Evolutionary conservation across 768 basidiomycete genomes (phyloP).

Genomic region (Russula dissimulans): DNA sequence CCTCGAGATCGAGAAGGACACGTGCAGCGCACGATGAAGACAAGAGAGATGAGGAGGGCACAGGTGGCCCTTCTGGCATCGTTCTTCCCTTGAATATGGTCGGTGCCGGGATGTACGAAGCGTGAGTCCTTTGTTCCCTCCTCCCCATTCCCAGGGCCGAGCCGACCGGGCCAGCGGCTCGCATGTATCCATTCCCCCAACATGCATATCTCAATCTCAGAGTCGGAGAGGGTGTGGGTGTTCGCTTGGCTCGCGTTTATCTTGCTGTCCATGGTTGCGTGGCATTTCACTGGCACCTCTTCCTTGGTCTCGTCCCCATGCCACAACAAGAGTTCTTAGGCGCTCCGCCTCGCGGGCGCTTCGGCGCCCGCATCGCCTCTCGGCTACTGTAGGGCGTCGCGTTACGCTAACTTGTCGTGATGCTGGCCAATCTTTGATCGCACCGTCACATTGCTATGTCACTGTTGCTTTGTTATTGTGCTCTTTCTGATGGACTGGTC

Average conservation of each 20-base stretch:
- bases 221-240: not conserved
- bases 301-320: too few relatives aligned
- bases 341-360: not conserved
- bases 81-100: constrained; percentile 50
- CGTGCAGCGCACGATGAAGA: constrained; percentile 1
- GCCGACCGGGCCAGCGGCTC: not conserved
- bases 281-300: not conserved
- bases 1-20: constrained; percentile 21
- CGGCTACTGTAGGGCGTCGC: too few relatives aligned
- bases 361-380: not conserved
- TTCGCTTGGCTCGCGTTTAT: not conserved
- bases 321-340: not conserved
- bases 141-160: not conserved
- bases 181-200: not conserved
- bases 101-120: constrained; percentile 44
- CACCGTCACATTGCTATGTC: not conserved
- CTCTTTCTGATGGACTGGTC: not conserved
- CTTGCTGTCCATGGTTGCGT: not conserved
- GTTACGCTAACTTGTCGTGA: not conserved
- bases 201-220: not conserved
- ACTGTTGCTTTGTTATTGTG: not conserved
- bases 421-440: not conserved
- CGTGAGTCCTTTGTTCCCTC: constrained; percentile 37
- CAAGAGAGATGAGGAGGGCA: constrained; percentile 33
- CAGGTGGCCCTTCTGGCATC: constrained; percentile 44